Evolutionary conservation across 2,329 filamentous ascomycete species (phyloP).

Genomic region (Remersonia thermophila): DNA sequence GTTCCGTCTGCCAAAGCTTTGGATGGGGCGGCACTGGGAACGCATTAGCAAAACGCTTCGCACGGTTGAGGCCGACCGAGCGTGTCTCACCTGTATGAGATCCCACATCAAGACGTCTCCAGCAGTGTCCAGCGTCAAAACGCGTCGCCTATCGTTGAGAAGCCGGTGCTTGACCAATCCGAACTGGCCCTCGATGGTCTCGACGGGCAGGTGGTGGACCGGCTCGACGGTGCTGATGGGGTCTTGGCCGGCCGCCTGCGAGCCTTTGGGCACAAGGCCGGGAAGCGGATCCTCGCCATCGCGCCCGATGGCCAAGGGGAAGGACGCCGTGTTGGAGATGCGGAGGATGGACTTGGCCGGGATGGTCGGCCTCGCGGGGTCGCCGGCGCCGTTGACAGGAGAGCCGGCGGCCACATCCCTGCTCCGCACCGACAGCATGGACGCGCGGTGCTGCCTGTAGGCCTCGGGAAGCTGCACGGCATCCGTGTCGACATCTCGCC

Average conservation of each 20-base stretch:
- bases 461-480: constrained; percentile 53
- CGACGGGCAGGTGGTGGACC: constrained; percentile 55
- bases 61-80: too few species aligned
- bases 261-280: constrained; percentile 40
- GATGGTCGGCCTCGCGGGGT: constrained; percentile 48
- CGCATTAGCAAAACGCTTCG: constrained; percentile 3
- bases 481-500: constrained; percentile 69
- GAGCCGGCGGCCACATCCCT: constrained; percentile 9
- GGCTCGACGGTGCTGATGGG: constrained; percentile 43
- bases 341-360: constrained; percentile 65
- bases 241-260: constrained; percentile 41
- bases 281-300: constrained; percentile 33
- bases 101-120: constrained; percentile 95
- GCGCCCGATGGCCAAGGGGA: constrained; percentile 47
- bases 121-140: constrained; percentile 84
- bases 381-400: constrained; percentile 21
- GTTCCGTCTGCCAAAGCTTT: constrained; percentile 88
- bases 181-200: constrained; percentile 89
- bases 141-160: constrained; percentile 78
- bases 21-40: constrained; percentile 69
- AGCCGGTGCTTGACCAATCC: constrained; percentile 88
- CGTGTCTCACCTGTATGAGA: constrained; percentile 56
- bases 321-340: constrained; percentile 72
- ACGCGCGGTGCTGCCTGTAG: constrained; percentile 37
- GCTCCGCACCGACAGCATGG: constrained; percentile 28